Base-by-base conservation (phyloP, 2,329 filamentous ascomycete species). In the Phyllosticta capitalensis region DNA sequence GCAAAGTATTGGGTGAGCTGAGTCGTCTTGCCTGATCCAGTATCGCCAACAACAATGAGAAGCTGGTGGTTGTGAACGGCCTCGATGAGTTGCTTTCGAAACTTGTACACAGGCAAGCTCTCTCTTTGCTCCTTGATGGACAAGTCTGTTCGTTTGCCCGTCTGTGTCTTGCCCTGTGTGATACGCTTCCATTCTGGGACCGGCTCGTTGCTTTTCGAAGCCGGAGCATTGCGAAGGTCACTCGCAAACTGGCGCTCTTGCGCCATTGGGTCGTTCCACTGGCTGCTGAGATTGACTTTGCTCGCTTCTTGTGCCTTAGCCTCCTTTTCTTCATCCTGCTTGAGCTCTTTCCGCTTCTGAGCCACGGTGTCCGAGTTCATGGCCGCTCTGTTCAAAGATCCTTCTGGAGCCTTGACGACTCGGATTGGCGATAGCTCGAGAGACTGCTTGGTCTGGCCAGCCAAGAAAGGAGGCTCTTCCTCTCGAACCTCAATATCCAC, bases 221-320 rank as follows among this genome's bases (percentile, higher is more conserved):
- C 66, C 12, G 52, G 58, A 5, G 55, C 80, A 63, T 83, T 87
- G 58, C 90, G 83, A 55, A 97, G 72, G 65, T 97, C 94, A 64
- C 87, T 87, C 1, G 94, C 94, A 74, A 99, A 99, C 64, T 94
- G 87, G 59, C 88, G 83, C 70, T 92, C 84, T 64, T 94, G 88
- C 14, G 90, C 87, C 92, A 99, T 96, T 0, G 94, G 94, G 71
- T 99, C 94, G 61, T 96, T 88, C 95, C 95, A 99, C 72, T 96
- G 91, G 12, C 89, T 85, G 56, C 87, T 85, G 2, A 99, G 78
- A 67, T 97, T 91, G 30, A 94, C 88, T 67, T 91, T 88, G 0
- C 85, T 78, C 1, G 85, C 81, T 64, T 89, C 85, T 62, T 94
- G 85, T 21, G 90, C 87, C 49, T 83, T 76, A 75, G 88, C 77